These are phyloP conservation scores for Salvia miltiorrhiza DNA, from an alignment of 257 asterid genomes.

Conservation along the genomic window DNA sequence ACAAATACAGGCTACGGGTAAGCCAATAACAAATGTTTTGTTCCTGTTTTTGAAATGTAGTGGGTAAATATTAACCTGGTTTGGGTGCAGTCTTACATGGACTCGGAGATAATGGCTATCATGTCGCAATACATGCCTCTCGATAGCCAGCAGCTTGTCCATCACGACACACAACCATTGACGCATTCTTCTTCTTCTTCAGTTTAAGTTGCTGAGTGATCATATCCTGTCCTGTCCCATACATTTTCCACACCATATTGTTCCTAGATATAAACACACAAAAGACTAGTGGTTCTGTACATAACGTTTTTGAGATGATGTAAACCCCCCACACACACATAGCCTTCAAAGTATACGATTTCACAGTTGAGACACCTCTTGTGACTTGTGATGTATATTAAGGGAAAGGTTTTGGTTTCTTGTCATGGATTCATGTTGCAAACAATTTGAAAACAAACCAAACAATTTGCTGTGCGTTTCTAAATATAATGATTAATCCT, in stretches of 20 bases:
- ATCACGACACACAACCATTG: conserved; percentile 61
- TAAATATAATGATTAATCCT: neutral
- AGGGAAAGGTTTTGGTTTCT: neutral
- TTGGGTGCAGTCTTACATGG: conserved; percentile 81
- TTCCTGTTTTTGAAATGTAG: neutral
- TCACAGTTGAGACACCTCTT: neutral
- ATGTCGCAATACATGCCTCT: conserved; percentile 99
- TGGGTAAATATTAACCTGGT: neutral
- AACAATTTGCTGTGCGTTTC: neutral
- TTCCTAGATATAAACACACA: neutral
- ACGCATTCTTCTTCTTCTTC: conserved; percentile 39
- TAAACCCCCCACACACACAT: neutral
- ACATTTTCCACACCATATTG: neutral
- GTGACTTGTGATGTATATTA: neutral
- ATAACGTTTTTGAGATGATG: conserved; percentile 14
- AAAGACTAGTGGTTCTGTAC: conserved; percentile 9
- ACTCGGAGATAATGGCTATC: conserved; percentile 95
- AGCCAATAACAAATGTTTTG: neutral
- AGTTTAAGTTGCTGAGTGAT: conserved; percentile 28
- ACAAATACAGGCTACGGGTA: conserved; percentile 91
- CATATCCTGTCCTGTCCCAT: neutral
- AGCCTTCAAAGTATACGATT: neutral
- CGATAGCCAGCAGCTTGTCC: conserved; percentile 64
- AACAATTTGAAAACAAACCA: no score
- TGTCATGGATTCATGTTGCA: neutral